A percentile compares a stretch with the other conserved stretches of the same genome.
These are phyloP conservation scores for Chalciporus sphaerocephalus DNA, from an alignment of 768 basidiomycete species.

Conservation along the genomic window DNA sequence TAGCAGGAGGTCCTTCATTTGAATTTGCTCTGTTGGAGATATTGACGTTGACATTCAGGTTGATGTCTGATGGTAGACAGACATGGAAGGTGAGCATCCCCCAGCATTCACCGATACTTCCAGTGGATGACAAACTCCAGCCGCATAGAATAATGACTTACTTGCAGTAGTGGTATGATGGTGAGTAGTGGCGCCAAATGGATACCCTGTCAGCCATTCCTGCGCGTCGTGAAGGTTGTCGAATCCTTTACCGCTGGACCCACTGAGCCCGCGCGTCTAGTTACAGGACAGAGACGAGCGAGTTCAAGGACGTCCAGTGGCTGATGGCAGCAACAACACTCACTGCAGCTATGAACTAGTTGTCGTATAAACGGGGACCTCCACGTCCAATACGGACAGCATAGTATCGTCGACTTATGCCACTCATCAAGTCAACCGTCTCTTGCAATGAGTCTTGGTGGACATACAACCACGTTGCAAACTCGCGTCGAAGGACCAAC, in stretches of 20 bases:
- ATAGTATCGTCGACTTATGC: conserved; percentile 29
- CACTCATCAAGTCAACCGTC: conserved; percentile 9
- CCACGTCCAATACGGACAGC: conserved; percentile 34
- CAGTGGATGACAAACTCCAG: too few relatives aligned
- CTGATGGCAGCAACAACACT: conserved; percentile 1
- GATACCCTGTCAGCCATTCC: conserved; percentile 19
- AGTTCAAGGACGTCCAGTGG: background rate
- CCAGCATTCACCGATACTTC: background rate
- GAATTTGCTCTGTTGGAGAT: conserved; percentile 5
- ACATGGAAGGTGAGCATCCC: background rate
- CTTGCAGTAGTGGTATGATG: conserved; percentile 6
- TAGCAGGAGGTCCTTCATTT: background rate
- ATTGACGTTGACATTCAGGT: conserved; percentile 20
- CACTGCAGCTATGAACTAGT: conserved; percentile 26
- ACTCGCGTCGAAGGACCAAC: too few relatives aligned
- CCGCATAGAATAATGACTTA: conserved; percentile 11
- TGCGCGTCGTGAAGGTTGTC: conserved; percentile 27
- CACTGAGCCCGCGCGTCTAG: conserved; percentile 30
- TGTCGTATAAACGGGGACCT: conserved; percentile 32
- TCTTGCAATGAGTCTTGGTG: background rate
- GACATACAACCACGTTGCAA: too few relatives aligned
- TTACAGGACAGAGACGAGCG: background rate
- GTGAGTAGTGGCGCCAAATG: conserved; percentile 13
- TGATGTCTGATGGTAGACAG: conserved; percentile 15
- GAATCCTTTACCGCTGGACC: conserved; percentile 31